phyloP scores from a whole-genome alignment of 202 grass and related monocot species.

The Setaria viridis region DNA sequence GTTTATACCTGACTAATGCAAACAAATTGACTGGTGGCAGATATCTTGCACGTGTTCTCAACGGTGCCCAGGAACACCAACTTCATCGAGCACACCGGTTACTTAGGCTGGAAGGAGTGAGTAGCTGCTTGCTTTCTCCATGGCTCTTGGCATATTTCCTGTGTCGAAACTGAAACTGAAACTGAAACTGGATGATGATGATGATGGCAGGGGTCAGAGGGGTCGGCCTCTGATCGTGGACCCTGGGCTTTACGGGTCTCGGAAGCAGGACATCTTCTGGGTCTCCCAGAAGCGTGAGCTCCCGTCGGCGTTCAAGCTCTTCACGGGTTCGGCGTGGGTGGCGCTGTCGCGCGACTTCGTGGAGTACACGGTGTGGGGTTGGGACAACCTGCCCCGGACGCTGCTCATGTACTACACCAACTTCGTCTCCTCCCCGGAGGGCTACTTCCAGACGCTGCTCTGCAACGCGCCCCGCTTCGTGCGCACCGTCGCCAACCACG shows the following conservation, averaged over 20 bases:
- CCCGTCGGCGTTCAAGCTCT: slow-evolving; percentile 77
- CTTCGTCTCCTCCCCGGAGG: slow-evolving; percentile 91
- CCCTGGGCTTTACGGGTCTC: slow-evolving; percentile 59
- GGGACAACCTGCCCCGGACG: slow-evolving; percentile 91
- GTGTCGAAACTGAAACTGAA: not conserved
- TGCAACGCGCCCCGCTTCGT: slow-evolving; percentile 81
- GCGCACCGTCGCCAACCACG: slow-evolving; percentile 79
- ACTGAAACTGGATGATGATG: not conserved
- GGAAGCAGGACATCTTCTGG: slow-evolving; percentile 70
- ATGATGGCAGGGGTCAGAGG: slow-evolving; percentile 33
- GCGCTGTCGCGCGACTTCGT: slow-evolving; percentile 70
- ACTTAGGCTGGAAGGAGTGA: slow-evolving; percentile 75
- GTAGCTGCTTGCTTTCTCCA: not conserved
- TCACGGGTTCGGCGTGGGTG: slow-evolving; percentile 91
- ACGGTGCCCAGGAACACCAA: slow-evolving; percentile 67
- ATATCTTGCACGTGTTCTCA: slow-evolving; percentile 66
- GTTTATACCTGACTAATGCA: not conserved
- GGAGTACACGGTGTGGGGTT: slow-evolving; percentile 89
- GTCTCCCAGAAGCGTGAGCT: slow-evolving; percentile 50
- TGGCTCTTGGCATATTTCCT: not conserved
- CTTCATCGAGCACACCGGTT: slow-evolving; percentile 80
- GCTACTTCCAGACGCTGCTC: slow-evolving; percentile 93
- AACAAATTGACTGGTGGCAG: slow-evolving; percentile 32
- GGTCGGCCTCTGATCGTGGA: slow-evolving; percentile 70
- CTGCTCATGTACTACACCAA: slow-evolving; percentile 99